Evolutionary conservation across 306 rosid genomes (phyloP).

Genomic region (cucumber (Cucumis sativus)): DNA sequence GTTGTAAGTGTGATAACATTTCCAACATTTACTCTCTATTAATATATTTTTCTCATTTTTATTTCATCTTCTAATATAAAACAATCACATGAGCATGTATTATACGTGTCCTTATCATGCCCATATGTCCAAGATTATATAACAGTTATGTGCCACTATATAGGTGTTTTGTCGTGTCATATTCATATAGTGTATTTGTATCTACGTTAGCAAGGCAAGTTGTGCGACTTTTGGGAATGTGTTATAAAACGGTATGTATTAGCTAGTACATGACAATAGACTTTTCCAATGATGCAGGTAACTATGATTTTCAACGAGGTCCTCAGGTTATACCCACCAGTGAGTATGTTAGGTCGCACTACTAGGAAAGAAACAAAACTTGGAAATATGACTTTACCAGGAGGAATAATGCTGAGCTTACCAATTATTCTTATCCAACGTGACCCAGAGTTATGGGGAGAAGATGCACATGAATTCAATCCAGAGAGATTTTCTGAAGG

Average conservation of each 20-base stretch:
- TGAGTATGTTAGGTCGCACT: neutral
- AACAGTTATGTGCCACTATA: no score
- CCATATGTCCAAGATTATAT: no score
- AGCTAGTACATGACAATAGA: neutral
- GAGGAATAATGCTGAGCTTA: neutral
- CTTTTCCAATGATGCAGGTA: neutral
- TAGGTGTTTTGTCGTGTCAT: no score
- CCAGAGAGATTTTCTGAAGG: conserved; percentile 34
- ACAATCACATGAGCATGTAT: neutral
- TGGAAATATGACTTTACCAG: conserved; percentile 13
- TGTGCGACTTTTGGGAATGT: neutral
- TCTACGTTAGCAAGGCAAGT: no score
- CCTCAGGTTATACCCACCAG: neutral
- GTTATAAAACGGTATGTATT: neutral
- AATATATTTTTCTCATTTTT: neutral
- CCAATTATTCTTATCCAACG: conserved; percentile 18
- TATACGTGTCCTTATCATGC: no score
- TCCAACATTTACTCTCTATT: neutral
- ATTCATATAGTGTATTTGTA: no score
- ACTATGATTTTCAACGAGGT: conserved; percentile 13
- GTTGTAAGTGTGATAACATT: conserved; percentile 26
- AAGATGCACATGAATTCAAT: conserved; percentile 24
- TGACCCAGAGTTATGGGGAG: conserved; percentile 20
- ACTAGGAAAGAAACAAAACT: neutral
- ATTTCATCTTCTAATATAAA: neutral